Base-by-base conservation (phyloP, 345 rosid species). In the Boechera retrofracta region DNA sequence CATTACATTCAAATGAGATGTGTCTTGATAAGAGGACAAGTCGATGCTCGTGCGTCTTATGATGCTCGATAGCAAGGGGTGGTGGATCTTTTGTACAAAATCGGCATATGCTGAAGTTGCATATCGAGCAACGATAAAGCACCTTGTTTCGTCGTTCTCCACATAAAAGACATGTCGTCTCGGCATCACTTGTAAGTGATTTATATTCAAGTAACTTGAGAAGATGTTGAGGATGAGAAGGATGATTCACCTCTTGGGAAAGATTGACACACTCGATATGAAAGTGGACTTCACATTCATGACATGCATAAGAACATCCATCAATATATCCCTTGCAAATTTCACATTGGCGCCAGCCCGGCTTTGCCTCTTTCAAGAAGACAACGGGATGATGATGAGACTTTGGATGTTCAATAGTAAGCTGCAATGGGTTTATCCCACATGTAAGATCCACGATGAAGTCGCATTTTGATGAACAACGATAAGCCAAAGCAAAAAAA, bases 151-250 rank as follows among this genome's bases (percentile, higher is more conserved):
- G 18, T 51, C 26, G 2, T 10, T 33, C 42, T 32, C 71, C 71
- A 67, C 71, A 67, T 7, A 67, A 7, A 51, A 48, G 32, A 51
- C 71, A 67, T 6, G 71, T 51, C 32, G 51, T 35, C 18, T 49
- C 71, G 1, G 26, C 69, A n/a, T 8, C 53, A 64, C 15, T 45
- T 1, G 38, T 5, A 8, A 45, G 33, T 33, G 59, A 18, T 18
- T 36, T 2, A 2, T 24, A 35, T 33, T 4, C 0, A 7, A 48
- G 12, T 42, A 67, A 67, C 12, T 49, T 2, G 13, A 67, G 71
- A 51, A 21, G 31, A 67, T 67, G 71, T 67, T 67, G 58, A 52
- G 59, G 58, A 51, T 67, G 71, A 51, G 16, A 49, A 51, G 58
- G 47, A 52, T 48, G 59, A 35, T 32, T 51, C 1, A 35, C 59